Conservation (phyloP, 768 basidiomycete genomes). For the Podaxis mareebaensis region DNA sequence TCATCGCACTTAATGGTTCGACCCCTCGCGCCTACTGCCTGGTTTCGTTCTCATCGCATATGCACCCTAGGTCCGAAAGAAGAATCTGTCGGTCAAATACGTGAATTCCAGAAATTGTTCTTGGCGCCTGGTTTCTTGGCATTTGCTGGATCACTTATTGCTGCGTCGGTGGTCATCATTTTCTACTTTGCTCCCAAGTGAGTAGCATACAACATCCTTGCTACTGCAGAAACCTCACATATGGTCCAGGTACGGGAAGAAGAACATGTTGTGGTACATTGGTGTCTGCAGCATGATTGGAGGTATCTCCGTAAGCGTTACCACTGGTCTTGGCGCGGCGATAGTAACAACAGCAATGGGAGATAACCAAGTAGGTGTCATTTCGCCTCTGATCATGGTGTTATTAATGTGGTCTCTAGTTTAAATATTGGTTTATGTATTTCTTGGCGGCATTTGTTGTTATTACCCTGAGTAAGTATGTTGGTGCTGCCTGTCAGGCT, state of each 20-base stretch:
- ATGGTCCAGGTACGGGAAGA: conserved; percentile 70
- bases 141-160: conserved; percentile 65
- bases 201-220: conserved; percentile 22
- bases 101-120: conserved; percentile 76
- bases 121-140: conserved; percentile 80
- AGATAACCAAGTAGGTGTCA: conserved; percentile 66
- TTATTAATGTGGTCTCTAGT: conserved; percentile 42
- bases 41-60: conserved; percentile 24
- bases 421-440: conserved; percentile 91
- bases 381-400: background rate
- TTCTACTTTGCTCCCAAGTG: conserved; percentile 82
- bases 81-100: conserved; percentile 66
- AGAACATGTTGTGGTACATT: conserved; percentile 95
- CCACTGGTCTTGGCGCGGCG: conserved; percentile 89
- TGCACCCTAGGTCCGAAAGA: conserved; percentile 62
- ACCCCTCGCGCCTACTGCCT: conserved; percentile 20
- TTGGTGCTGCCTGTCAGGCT: background rate
- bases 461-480: conserved; percentile 71
- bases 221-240: background rate
- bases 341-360: conserved; percentile 81
- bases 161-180: conserved; percentile 65
- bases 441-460: conserved; percentile 83
- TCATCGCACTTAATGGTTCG: conserved; percentile 86
- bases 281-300: conserved; percentile 95
- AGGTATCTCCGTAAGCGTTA: conserved; percentile 91